Evolutionary conservation across 2,329 filamentous ascomycete species (phyloP), one percentile per base, ranked within the genome.

Genomic region (Cladosporium sp.): DNA sequence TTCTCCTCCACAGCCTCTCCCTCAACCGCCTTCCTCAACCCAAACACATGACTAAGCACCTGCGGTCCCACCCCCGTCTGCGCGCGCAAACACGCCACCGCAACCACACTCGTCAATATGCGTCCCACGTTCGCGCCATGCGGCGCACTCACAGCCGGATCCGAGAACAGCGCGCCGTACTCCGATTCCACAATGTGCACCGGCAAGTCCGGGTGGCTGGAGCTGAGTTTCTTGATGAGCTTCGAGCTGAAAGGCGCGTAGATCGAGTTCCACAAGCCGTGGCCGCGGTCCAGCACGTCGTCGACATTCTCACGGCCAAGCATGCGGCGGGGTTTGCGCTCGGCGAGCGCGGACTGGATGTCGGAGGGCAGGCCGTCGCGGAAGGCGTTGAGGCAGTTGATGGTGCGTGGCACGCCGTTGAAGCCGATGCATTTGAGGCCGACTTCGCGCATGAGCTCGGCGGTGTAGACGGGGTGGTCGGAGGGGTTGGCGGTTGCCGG

Each of bases 61-160:
- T 95, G 92, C 1, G 91, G 92, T 0, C 88, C 92, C 0, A 95
- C 92, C 0, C 92, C 92, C 11, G 89, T 91, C 82, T 95, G 92
- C 53, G 91, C 85, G 3, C 92, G 80, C 75, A 96, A 76, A 72
- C 91, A 93, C 5, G 91, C 83, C 32, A 96, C 84, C 0, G 90
- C 92, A 5, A 93, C 83, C 14, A 95, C 77, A 63, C 86, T 90
- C 0, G 91, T 95, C 67, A 92, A 78, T 0, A 91, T 84, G 0
- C 92, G 79, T 0, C 92, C 92, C 0, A 91, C 85, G 21, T 82
- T 84, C n/a, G 65, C 62, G 3, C 43, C 70, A 66, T 10, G 64
- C 34, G 25, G 78, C 79, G 5, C 79, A 73, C 16, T 77, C 77
- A 3, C 71, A 72, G 0, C 82, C 76, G 91, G 91, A 70, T 95